Base-by-base conservation (phyloP, 1,139 yeast genomes). In the Pichiaceae sp. region DNA sequence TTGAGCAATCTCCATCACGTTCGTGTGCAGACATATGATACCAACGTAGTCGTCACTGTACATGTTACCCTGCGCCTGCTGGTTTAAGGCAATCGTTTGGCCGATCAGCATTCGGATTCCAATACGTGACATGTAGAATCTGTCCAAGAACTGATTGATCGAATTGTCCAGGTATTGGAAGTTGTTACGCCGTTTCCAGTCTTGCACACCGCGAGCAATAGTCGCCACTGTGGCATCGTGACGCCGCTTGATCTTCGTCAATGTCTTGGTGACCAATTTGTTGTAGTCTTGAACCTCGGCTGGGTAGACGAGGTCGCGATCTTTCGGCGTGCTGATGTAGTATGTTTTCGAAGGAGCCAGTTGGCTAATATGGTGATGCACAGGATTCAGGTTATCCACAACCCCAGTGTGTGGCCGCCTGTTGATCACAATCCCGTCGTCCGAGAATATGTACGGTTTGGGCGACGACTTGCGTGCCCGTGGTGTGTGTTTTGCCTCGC, bases 221-320 rank as follows among this genome's bases (percentile, higher is more conserved):
- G 95, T 86, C 9, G 94, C 83, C 11, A 87, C 96, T 0, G 95
- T 89, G 2, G 95, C 94, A 60, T 87, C 96, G 55, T 87, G 96
- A 37, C 96, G 68, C 49, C 73, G 74, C 54, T 86, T 86, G 57
- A 86, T 86, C 45, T 70, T 74, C 36, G 75, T 71, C 41, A 86
- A 64, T 0, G 85, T 67, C 37, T 78, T 78, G 37, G 78, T 76
- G 12, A 85, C 89, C 17, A 57, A 48, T 47, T 72, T 72, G 59
- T 84, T 86, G 60, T 80, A 86, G 42, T 75, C 78, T 48, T 74
- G 72, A 17, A 84, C 82, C 54, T 81, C 93, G 39, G 75, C 69
- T 9, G 94, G 91, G 40, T 57, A 57, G 27, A 59, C 56, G n/a
- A 59, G 52, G 39, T 60, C 61, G 8, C n/a, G 8, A 19, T 27